phyloP scores from a whole-genome alignment of 179 eudicot genomes.

The Nepenthes alata region DNA sequence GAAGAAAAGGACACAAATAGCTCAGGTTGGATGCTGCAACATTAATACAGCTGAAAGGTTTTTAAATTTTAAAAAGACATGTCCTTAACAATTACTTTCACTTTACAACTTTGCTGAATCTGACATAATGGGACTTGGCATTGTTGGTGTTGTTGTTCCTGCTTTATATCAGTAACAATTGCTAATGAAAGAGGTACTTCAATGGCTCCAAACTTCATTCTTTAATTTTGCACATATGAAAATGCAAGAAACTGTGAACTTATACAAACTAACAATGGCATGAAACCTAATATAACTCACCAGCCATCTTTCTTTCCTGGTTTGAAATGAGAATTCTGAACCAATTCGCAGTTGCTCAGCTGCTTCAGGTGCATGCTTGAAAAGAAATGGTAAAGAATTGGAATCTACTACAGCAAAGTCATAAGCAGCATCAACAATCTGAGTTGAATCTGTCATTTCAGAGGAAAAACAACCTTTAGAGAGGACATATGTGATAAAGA shows the following conservation, averaged over 20 bases:
- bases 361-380: conserved; percentile 75
- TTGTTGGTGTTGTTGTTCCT: too few relatives aligned
- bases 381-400: conserved; percentile 67
- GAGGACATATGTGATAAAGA: conserved; percentile 1
- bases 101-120: too few relatives aligned
- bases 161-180: too few relatives aligned
- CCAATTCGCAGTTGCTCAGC: conserved; percentile 43
- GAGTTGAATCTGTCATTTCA: conserved; percentile 43
- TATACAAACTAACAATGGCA: background rate
- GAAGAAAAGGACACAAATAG: background rate
- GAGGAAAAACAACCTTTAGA: conserved; percentile 11
- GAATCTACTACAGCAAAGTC: conserved; percentile 79
- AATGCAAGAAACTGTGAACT: background rate
- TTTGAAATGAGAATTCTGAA: conserved; percentile 33
- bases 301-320: conserved; percentile 61
- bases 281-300: conserved; percentile 24
- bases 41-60: too few relatives aligned
- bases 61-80: too few relatives aligned
- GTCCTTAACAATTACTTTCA: too few relatives aligned
- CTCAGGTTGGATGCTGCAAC: background rate
- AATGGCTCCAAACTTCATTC: too few relatives aligned
- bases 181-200: too few relatives aligned
- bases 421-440: conserved; percentile 50
- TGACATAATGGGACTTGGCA: too few relatives aligned
- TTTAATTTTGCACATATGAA: too few relatives aligned